Percentiles rank a stretch among this genome's conserved stretches.
Evolutionary conservation across 495 filamentous ascomycete genomes (phyloP).

Genomic region (Geoglossum glabrum): DNA sequence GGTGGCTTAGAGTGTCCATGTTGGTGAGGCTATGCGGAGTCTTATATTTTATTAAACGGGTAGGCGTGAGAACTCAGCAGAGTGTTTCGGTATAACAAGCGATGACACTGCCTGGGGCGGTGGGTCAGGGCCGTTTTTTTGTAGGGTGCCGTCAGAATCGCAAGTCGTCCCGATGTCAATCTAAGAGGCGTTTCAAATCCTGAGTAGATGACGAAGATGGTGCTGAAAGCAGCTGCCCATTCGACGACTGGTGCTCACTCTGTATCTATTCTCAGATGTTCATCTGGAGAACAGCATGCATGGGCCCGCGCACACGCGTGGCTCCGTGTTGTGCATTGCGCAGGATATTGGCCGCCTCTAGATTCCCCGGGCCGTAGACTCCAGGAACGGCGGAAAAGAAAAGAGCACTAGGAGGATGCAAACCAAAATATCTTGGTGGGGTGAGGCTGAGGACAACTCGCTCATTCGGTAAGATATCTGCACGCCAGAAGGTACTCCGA

Average conservation of each 20-base stretch:
- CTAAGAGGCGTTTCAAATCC: not conserved
- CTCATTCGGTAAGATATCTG: not conserved
- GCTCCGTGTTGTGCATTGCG: not conserved
- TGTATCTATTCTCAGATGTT: not conserved
- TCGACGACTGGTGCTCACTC: not conserved
- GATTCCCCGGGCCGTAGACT: too few relatives aligned
- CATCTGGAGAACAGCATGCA: not conserved
- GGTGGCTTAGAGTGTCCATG: conserved; percentile 1
- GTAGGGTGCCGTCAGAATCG: not conserved
- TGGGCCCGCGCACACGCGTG: not conserved
- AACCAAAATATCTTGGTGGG: not conserved
- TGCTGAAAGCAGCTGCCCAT: not conserved
- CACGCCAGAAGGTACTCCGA: not conserved
- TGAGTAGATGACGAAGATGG: not conserved
- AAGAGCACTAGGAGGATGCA: not conserved
- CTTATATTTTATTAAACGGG: not conserved
- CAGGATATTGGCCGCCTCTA: too few relatives aligned
- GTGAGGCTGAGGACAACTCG: not conserved
- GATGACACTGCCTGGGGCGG: not conserved
- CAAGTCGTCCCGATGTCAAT: not conserved
- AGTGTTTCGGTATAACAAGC: not conserved
- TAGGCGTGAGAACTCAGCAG: not conserved
- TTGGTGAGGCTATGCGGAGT: conserved; percentile 1
- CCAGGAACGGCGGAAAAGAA: not conserved
- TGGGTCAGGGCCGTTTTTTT: not conserved